phyloP scores from a whole-genome alignment of 192 early-diverging fungal genomes.

The Gonapodya prolifera region DNA sequence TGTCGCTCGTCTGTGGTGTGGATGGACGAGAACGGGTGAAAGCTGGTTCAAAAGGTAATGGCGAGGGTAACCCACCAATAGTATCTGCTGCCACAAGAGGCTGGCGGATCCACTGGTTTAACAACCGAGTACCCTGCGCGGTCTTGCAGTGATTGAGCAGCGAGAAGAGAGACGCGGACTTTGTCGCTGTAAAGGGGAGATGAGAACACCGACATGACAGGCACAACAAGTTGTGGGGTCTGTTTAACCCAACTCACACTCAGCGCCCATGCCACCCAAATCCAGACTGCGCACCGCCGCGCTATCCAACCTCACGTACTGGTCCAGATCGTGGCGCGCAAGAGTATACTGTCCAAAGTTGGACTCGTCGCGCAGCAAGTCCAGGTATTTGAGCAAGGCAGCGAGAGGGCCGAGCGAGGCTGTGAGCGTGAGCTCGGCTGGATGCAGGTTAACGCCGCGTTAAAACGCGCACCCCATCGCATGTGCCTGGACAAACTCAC shows the following conservation, averaged over 20 bases:
- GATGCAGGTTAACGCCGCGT: constrained; percentile 13
- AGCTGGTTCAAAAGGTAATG: neutral
- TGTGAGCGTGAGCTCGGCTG: constrained; percentile 61
- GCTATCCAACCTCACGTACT: constrained; percentile 86
- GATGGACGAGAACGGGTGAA: neutral
- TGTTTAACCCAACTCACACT: constrained; percentile 30
- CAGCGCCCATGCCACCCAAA: constrained; percentile 59
- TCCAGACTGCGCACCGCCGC: constrained; percentile 80
- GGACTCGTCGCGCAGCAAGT: constrained; percentile 57
- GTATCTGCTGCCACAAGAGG: constrained; percentile 57
- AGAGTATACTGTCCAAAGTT: constrained; percentile 71
- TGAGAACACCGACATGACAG: neutral
- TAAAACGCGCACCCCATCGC: constrained; percentile 13
- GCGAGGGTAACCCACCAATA: constrained; percentile 39
- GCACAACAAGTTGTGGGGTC: constrained; percentile 5
- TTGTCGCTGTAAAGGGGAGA: constrained; percentile 28
- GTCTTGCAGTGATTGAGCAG: constrained; percentile 85
- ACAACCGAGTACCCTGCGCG: constrained; percentile 64
- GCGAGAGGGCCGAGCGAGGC: constrained; percentile 55
- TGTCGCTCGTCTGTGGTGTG: constrained; percentile 42
- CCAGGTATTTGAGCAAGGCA: constrained; percentile 58
- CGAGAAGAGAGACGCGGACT: constrained; percentile 62
- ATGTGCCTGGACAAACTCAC: constrained; percentile 33
- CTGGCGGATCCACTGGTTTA: constrained; percentile 88
- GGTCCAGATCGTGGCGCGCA: constrained; percentile 58